Percentiles rank a stretch among this genome's conserved stretches.
Conservation (phyloP, 805 yeast species). For the Kluyveromyces dobzhanskii region DNA sequence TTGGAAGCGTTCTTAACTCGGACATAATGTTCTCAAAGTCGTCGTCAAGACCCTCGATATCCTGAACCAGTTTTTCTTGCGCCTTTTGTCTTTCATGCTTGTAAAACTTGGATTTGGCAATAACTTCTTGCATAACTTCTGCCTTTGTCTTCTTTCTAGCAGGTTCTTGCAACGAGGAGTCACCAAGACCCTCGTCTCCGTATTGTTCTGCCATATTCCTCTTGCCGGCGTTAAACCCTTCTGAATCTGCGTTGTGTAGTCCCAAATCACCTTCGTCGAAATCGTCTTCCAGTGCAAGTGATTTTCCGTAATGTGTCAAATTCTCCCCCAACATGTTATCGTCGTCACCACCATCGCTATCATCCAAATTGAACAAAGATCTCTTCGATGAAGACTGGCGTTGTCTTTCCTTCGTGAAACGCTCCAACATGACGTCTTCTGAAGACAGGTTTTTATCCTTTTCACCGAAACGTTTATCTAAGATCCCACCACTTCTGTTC, state of each 20-base stretch:
- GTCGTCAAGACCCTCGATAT: conserved; percentile 62
- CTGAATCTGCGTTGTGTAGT: conserved; percentile 30
- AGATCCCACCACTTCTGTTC: conserved; percentile 68
- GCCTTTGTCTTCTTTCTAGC: conserved; percentile 67
- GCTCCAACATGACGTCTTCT: conserved; percentile 91
- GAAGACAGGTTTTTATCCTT: conserved; percentile 57
- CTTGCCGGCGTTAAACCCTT: conserved; percentile 22
- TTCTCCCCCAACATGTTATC: conserved; percentile 32
- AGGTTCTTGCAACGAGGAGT: conserved; percentile 28
- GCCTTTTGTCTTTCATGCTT: conserved; percentile 67
- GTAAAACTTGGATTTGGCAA: conserved; percentile 72
- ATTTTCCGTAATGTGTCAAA: conserved; percentile 74
- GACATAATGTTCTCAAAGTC: conserved; percentile 63
- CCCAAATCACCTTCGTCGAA: conserved; percentile 42
- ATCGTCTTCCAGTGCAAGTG: conserved; percentile 52
- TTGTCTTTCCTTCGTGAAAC: conserved; percentile 87
- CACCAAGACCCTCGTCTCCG: conserved; percentile 33
- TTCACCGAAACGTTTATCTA: conserved; percentile 92
- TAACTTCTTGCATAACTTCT: conserved; percentile 79
- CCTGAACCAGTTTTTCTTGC: conserved; percentile 50
- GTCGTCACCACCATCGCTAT: conserved; percentile 35
- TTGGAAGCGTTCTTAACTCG: conserved; percentile 32
- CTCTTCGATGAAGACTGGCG: conserved; percentile 44
- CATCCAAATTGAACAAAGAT: conserved; percentile 67
- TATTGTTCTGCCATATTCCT: conserved; percentile 28